Evolutionary conservation across 2,329 filamentous ascomycete species (phyloP).

Genomic region (Cyanodermella asteris): DNA sequence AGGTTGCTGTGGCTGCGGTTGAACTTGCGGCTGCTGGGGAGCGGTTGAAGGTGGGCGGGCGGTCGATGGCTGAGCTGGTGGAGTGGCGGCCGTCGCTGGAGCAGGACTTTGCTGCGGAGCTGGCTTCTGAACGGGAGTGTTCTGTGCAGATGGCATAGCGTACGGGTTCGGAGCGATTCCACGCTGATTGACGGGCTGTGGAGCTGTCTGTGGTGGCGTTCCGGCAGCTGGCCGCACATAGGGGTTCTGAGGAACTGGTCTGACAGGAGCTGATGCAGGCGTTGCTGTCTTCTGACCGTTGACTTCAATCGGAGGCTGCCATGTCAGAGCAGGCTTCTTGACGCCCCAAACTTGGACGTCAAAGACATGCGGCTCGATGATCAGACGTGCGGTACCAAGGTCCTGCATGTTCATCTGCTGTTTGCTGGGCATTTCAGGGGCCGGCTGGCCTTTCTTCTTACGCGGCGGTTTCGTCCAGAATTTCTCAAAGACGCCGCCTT

Average conservation of each 20-base stretch:
- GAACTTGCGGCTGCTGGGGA: slow-evolving; percentile 7
- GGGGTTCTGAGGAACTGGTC: slow-evolving; percentile 5
- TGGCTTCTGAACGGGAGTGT: slow-evolving; percentile 3
- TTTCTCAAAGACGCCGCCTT: slow-evolving; percentile 28
- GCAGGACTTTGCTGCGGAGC: slow-evolving; percentile 8
- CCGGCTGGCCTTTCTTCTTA: slow-evolving; percentile 29
- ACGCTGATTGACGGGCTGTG: slow-evolving; percentile 3
- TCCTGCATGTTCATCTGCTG: slow-evolving; percentile 30
- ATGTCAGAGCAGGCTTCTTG: slow-evolving; percentile 23
- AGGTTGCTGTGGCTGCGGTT: slow-evolving; percentile 5
- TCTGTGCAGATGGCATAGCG: not conserved
- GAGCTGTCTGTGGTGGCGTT: slow-evolving; percentile 3
- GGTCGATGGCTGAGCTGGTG: slow-evolving; percentile 1
- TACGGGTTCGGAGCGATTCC: not conserved
- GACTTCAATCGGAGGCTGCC: slow-evolving; percentile 9
- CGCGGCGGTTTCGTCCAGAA: slow-evolving; percentile 37
- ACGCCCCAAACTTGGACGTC: slow-evolving; percentile 35
- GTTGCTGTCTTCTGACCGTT: slow-evolving; percentile 1
- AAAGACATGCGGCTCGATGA: slow-evolving; percentile 41
- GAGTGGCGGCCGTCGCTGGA: slow-evolving; percentile 2
- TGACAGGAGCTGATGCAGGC: slow-evolving; percentile 4
- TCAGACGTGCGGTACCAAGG: slow-evolving; percentile 35
- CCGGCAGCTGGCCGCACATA: slow-evolving; percentile 3
- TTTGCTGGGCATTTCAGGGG: slow-evolving; percentile 25
- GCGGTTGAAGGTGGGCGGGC: not conserved